Evolutionary conservation across 345 rosid species (phyloP).

Genomic region (Salix udensis): DNA sequence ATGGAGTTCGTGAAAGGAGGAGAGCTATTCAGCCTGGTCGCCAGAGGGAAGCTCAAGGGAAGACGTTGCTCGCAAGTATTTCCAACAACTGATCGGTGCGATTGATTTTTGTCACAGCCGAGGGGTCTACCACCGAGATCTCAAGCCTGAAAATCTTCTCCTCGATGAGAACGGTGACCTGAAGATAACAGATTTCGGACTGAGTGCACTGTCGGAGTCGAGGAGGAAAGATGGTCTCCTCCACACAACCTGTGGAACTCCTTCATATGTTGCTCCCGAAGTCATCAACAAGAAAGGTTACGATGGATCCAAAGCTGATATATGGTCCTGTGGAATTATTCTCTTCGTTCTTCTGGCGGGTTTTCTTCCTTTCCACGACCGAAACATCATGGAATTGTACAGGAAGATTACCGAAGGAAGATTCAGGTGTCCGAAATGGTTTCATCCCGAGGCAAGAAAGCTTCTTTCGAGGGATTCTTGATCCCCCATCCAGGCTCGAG

Average conservation of each 20-base stretch:
- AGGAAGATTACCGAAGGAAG: conserved; percentile 60
- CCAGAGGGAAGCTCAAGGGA: conserved; percentile 76
- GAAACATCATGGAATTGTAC: conserved; percentile 65
- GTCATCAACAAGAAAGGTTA: conserved; percentile 71
- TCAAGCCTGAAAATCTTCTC: conserved; percentile 84
- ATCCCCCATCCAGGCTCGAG: conserved; percentile 57
- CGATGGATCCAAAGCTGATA: conserved; percentile 75
- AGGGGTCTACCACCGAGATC: conserved; percentile 80
- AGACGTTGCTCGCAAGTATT: conserved; percentile 57
- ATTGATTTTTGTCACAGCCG: conserved; percentile 83
- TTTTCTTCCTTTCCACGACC: conserved; percentile 65
- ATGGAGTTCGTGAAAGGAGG: conserved; percentile 79
- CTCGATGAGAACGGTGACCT: conserved; percentile 66
- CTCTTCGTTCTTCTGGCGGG: conserved; percentile 73
- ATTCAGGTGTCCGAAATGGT: conserved; percentile 73
- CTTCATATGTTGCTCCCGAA: conserved; percentile 89
- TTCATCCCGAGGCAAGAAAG: conserved; percentile 61
- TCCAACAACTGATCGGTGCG: conserved; percentile 71
- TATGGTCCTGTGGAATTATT: conserved; percentile 85
- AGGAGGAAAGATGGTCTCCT: conserved; percentile 66
- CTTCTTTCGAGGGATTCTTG: conserved; percentile 66
- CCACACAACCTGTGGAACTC: conserved; percentile 90
- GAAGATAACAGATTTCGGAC: conserved; percentile 74
- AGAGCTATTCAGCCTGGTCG: conserved; percentile 70
- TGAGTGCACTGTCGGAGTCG: conserved; percentile 59